A percentile compares a stretch with the other conserved stretches of the same genome.
Evolutionary conservation across 768 basidiomycete species (phyloP).

Genomic region (Suillus paluster): DNA sequence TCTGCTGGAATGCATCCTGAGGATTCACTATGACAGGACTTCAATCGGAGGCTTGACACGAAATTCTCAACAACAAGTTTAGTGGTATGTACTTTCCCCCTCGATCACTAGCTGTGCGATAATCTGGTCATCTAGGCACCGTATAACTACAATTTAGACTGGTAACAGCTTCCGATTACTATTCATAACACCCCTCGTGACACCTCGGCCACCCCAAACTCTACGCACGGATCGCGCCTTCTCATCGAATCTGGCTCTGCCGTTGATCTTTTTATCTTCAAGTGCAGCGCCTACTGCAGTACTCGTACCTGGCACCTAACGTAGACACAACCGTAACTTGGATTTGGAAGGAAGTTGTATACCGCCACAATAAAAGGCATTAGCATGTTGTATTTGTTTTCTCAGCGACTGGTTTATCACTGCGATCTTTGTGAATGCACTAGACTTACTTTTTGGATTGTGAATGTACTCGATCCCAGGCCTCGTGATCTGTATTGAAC

Average conservation of each 20-base stretch:
- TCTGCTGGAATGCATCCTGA: neutral
- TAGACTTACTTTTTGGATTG: neutral
- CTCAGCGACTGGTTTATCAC: neutral
- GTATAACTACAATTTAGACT: neutral
- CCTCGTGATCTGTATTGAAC: neutral
- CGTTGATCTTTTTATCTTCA: neutral
- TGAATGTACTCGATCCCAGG: neutral
- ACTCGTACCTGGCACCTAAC: too few species aligned
- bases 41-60: neutral
- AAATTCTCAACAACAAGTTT: too few species aligned
- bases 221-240: neutral
- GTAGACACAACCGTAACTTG: neutral
- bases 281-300: neutral
- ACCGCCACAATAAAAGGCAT: neutral
- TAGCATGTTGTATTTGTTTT: neutral
- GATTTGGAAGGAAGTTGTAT: neutral
- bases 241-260: neutral
- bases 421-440: neutral
- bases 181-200: neutral
- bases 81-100: neutral
- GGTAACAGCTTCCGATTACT: neutral
- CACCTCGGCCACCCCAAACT: neutral
- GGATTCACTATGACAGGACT: neutral
- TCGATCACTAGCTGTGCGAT: neutral
- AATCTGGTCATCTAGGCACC: neutral